These are phyloP conservation scores for Pogostemon cablin DNA, from an alignment of 257 asterid species.

Conservation along the genomic window DNA sequence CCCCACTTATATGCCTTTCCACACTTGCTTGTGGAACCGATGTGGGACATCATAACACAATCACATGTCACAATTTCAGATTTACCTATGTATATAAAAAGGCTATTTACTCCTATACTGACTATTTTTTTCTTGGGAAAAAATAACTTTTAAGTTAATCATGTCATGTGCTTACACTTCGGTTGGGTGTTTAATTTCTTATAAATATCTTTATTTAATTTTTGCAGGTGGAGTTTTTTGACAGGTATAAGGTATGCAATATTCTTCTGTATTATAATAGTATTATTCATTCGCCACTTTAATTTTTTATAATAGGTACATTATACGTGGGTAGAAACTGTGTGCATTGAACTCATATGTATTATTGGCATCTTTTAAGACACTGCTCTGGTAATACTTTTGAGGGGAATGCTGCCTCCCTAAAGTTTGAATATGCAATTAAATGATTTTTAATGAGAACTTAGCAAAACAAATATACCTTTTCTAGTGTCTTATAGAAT, in stretches of 20 bases:
- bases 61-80: not conserved
- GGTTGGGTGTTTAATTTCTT: constrained; percentile 30
- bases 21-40: too few species aligned
- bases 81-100: not conserved
- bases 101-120: constrained; percentile 14
- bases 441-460: not conserved
- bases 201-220: constrained; percentile 23
- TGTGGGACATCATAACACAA: not conserved
- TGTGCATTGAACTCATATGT: constrained; percentile 9
- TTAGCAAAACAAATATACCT: too few species aligned
- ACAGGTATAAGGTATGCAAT: constrained; percentile 75
- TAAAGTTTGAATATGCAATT: not conserved
- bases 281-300: constrained; percentile 10
- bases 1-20: too few species aligned
- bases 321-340: not conserved
- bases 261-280: constrained; percentile 24
- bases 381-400: not conserved
- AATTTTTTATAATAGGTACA: constrained; percentile 6
- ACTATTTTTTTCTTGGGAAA: not conserved
- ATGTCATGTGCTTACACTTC: not conserved
- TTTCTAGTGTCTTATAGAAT: too few species aligned
- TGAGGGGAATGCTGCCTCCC: not conserved
- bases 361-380: constrained; percentile 5
- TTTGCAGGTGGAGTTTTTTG: constrained; percentile 91
- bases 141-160: not conserved